Conservation (phyloP, 1,139 yeast species). For the Debaryomyces robertsiae region DNA sequence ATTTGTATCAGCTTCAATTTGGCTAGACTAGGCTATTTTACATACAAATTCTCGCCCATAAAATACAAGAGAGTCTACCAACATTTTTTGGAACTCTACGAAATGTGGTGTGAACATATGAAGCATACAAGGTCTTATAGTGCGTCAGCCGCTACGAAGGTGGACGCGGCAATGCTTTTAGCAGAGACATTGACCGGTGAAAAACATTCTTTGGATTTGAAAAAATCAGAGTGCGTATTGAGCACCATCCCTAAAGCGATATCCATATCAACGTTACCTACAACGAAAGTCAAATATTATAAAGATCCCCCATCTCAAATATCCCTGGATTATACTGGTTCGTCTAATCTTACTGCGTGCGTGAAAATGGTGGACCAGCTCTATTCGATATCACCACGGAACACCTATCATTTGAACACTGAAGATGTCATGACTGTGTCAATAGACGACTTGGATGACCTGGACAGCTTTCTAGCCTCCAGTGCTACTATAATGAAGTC, state of each 20-base stretch:
- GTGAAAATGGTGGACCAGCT: conserved; percentile 36
- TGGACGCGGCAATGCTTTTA: conserved; percentile 11
- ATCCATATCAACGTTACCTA: background rate
- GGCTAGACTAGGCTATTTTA: conserved; percentile 6
- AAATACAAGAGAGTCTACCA: conserved; percentile 15
- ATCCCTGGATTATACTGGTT: background rate
- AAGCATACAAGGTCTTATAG: background rate
- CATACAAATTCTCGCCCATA: conserved; percentile 10
- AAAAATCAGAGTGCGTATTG: conserved; percentile 4
- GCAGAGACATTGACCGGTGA: conserved; percentile 8
- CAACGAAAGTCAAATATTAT: conserved; percentile 1
- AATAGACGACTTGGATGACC: conserved; percentile 16
- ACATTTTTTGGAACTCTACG: conserved; percentile 19
- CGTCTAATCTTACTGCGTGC: conserved; percentile 23
- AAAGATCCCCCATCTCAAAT: background rate
- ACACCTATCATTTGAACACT: conserved; percentile 38
- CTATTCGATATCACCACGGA: conserved; percentile 45
- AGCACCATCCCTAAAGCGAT: conserved; percentile 3
- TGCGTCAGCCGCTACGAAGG: background rate
- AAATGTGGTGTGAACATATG: conserved; percentile 18
- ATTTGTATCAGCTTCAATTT: conserved; percentile 15
- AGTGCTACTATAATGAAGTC: too few species aligned
- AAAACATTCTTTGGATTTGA: conserved; percentile 1
- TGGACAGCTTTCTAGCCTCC: background rate
- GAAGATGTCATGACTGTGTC: conserved; percentile 35